Evolutionary conservation across 257 asterid species (phyloP).

Genomic region (Gentiana macrophylla): DNA sequence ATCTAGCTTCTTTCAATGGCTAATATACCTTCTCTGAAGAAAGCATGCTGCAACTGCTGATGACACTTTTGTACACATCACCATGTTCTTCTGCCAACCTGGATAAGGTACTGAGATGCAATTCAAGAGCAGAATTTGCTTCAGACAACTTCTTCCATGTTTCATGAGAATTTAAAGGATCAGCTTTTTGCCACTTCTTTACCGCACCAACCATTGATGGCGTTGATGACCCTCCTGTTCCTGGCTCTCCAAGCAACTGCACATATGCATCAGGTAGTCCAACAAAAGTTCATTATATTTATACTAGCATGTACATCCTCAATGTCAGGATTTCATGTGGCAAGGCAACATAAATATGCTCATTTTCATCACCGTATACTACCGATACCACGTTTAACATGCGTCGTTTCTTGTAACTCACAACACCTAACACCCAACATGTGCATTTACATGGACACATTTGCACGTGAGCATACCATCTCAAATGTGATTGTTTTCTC

Average conservation of each 20-base stretch:
- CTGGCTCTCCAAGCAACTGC: conserved; percentile 98
- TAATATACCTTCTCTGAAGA: conserved; percentile 55
- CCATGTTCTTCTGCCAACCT: conserved; percentile 48
- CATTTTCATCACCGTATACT: too few species aligned
- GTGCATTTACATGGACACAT: too few species aligned
- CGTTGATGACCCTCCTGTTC: conserved; percentile 96
- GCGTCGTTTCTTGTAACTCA: too few species aligned
- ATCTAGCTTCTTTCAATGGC: neutral
- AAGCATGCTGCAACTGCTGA: conserved; percentile 53
- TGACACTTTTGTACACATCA: conserved; percentile 41
- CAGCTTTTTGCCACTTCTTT: conserved; percentile 94
- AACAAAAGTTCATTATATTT: neutral
- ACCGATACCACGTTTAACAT: too few species aligned
- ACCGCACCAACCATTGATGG: conserved; percentile 99
- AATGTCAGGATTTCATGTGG: too few species aligned
- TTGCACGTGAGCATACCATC: too few species aligned
- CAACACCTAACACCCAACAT: too few species aligned
- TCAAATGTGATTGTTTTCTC: too few species aligned
- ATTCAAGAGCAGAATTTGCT: conserved; percentile 67
- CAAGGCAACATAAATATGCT: too few species aligned
- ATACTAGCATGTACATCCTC: neutral
- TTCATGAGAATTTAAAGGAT: conserved; percentile 59
- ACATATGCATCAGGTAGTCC: conserved; percentile 11
- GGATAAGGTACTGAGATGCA: conserved; percentile 49
- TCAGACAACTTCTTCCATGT: conserved; percentile 84